Conservation (phyloP, 2,329 filamentous ascomycete species). For the Orbilia javanica region DNA sequence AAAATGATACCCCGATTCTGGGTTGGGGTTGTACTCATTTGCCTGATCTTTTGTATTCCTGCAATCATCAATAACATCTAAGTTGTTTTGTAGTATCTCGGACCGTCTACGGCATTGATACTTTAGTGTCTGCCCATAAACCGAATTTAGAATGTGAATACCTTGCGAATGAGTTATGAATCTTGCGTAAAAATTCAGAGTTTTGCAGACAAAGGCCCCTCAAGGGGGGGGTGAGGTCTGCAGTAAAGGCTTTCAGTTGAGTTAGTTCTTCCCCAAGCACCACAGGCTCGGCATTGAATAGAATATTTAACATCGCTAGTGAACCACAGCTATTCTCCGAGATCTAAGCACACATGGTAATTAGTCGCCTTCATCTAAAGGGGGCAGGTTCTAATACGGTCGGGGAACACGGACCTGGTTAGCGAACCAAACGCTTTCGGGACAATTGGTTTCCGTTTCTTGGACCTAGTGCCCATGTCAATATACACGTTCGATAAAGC, state of each 20-base stretch:
- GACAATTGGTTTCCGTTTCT: slow-evolving; percentile 71
- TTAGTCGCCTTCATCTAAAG: slow-evolving; percentile 24
- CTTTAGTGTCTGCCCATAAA: slow-evolving; percentile 14
- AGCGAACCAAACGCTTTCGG: slow-evolving; percentile 86
- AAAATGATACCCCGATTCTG: slow-evolving; percentile 83
- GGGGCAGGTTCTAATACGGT: neutral
- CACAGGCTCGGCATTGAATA: slow-evolving; percentile 81
- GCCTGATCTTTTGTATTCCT: slow-evolving; percentile 65
- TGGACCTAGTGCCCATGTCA: slow-evolving; percentile 59
- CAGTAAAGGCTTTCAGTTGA: slow-evolving; percentile 80
- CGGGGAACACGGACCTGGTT: slow-evolving; percentile 76
- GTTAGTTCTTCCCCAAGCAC: slow-evolving; percentile 78
- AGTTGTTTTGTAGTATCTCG: slow-evolving; percentile 69
- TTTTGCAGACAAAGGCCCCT: slow-evolving; percentile 81
- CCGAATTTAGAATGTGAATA: slow-evolving; percentile 63
- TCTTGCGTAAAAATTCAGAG: slow-evolving; percentile 80
- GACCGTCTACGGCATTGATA: slow-evolving; percentile 31
- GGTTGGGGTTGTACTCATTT: slow-evolving; percentile 66
- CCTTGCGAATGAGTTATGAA: slow-evolving; percentile 90
- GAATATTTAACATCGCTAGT: slow-evolving; percentile 90
- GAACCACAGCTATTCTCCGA: slow-evolving; percentile 88
- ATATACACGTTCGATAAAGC: neutral
- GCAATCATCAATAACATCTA: slow-evolving; percentile 69
- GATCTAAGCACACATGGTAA: slow-evolving; percentile 70
- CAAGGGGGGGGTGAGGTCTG: slow-evolving; percentile 75